Percentiles rank a stretch among this genome's conserved stretches.
Evolutionary conservation across 345 rosid species (phyloP).

Genomic region (Durio zibethinus): DNA sequence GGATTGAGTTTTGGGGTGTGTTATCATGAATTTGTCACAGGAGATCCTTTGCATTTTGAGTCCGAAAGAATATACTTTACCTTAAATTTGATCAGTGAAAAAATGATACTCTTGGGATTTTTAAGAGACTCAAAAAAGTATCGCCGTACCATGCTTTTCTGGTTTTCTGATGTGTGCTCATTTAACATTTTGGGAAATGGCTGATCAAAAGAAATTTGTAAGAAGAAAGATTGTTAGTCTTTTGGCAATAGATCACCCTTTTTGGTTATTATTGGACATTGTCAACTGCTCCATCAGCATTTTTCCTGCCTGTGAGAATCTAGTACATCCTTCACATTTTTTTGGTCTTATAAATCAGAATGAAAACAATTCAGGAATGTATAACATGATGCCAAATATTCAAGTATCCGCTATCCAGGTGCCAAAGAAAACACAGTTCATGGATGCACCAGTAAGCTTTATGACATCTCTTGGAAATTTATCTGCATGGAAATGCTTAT

Average conservation of each 20-base stretch:
- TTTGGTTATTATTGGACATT: constrained; percentile 1
- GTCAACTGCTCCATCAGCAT: background rate
- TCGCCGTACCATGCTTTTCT: background rate
- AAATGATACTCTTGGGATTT: constrained; percentile 27
- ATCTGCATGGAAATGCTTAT: background rate
- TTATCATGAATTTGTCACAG: constrained; percentile 33
- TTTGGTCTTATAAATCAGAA: background rate
- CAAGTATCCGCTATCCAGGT: background rate
- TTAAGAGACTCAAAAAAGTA: background rate
- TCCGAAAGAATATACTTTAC: constrained; percentile 25
- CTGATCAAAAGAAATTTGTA: background rate
- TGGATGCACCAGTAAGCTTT: constrained; percentile 4
- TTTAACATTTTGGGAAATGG: constrained; percentile 7
- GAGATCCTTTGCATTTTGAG: constrained; percentile 37
- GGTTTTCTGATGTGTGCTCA: background rate
- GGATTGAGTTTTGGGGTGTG: constrained; percentile 34
- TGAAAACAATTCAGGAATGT: background rate
- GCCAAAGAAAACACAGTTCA: constrained; percentile 2
- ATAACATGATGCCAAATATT: background rate
- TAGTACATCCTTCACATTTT: background rate
- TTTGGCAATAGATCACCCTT: background rate
- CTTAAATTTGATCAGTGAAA: constrained; percentile 22
- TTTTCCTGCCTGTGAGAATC: background rate
- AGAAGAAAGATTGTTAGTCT: background rate
- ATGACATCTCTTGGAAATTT: background rate